A percentile compares a stretch with the other conserved stretches of the same genome.
phyloP scores from a whole-genome alignment of 1,139 yeast genomes.

The Yamadazyma conglobata region DNA sequence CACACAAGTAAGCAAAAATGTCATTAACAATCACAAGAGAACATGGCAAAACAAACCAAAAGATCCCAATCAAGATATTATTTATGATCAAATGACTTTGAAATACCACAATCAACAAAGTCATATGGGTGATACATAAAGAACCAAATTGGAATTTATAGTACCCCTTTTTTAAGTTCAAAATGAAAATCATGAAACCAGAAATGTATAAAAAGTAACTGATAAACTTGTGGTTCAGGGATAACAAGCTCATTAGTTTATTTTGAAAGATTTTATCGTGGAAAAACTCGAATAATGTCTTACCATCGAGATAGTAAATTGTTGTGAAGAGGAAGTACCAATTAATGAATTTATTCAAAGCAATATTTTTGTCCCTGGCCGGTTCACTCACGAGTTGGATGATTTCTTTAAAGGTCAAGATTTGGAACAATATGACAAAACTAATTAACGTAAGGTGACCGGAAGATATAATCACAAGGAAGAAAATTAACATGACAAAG shows the following conservation, averaged over 20 bases:
- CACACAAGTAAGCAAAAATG: slow-evolving; percentile 94
- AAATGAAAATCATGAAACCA: slow-evolving; percentile 88
- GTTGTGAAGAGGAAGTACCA: slow-evolving; percentile 87
- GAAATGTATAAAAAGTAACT: slow-evolving; percentile 80
- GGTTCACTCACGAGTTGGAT: slow-evolving; percentile 83
- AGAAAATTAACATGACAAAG: slow-evolving; percentile 78
- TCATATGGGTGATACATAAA: slow-evolving; percentile 92
- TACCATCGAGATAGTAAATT: slow-evolving; percentile 86
- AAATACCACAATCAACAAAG: slow-evolving; percentile 80
- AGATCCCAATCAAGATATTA: slow-evolving; percentile 84
- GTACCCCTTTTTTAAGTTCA: slow-evolving; percentile 84
- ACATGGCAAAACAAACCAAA: slow-evolving; percentile 93
- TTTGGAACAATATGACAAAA: slow-evolving; percentile 69
- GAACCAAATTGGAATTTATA: slow-evolving; percentile 92
- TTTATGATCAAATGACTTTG: slow-evolving; percentile 93
- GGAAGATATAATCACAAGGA: slow-evolving; percentile 69
- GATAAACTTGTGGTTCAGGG: slow-evolving; percentile 77
- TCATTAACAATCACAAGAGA: slow-evolving; percentile 91
- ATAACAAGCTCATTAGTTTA: slow-evolving; percentile 37
- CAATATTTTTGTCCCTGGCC: slow-evolving; percentile 77
- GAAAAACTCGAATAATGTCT: slow-evolving; percentile 65
- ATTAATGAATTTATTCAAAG: slow-evolving; percentile 78
- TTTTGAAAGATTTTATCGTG: slow-evolving; percentile 43
- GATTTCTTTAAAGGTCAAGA: slow-evolving; percentile 86
- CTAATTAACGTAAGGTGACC: slow-evolving; percentile 84